Conservation (phyloP, 73 alveolate genomes). For the Paramecium sexaurelia region DNA sequence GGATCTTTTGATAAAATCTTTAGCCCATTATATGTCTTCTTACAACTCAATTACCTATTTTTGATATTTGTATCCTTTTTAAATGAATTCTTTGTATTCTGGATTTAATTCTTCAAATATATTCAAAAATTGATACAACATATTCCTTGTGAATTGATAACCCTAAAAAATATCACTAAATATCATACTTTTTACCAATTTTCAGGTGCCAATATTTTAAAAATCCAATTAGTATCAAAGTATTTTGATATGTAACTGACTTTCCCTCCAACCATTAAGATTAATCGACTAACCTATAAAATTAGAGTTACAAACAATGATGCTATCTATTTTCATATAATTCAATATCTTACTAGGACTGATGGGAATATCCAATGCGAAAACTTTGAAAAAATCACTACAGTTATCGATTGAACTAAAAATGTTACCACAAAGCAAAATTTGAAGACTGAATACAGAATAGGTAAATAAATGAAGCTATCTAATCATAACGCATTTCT, state of each 20-base stretch:
- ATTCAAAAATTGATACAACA: neutral
- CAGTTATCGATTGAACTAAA: neutral
- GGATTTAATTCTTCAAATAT: neutral
- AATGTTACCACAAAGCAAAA: conserved; percentile 49
- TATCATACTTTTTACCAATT: neutral
- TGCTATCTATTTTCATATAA: neutral
- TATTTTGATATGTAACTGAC: neutral
- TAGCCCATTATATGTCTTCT: neutral
- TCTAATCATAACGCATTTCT: neutral
- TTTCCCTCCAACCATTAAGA: conserved; percentile 43
- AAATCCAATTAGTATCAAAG: conserved; percentile 14
- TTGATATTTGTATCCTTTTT: neutral
- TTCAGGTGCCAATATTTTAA: neutral
- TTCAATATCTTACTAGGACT: neutral
- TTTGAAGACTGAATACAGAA: conserved; percentile 11
- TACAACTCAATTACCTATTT: neutral
- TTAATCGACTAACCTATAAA: neutral
- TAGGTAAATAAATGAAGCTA: conserved; percentile 25
- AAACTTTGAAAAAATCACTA: conserved; percentile 5
- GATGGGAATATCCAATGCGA: conserved; percentile 35
- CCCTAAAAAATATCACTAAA: neutral
- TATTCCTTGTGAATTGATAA: neutral
- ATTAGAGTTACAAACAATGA: conserved; percentile 19
- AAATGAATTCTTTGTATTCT: neutral
- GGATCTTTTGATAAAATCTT: conserved; percentile 17